phyloP scores from a whole-genome alignment of 768 basidiomycete species.

The Hygrocybe punicea region DNA sequence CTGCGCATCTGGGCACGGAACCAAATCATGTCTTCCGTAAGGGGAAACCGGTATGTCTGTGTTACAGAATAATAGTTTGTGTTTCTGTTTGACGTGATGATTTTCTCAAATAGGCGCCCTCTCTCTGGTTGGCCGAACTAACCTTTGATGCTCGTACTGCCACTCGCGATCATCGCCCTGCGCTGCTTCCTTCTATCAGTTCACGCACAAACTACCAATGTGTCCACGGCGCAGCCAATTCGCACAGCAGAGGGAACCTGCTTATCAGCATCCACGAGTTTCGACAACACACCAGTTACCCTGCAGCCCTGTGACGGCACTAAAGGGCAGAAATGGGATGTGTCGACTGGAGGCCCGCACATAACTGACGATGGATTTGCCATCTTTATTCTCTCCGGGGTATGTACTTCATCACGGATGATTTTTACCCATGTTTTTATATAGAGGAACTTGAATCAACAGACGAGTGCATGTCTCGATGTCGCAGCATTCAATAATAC shows the following conservation, averaged over 20 bases:
- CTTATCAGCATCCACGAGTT: not conserved
- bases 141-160: too few species aligned
- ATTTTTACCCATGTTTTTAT: too few species aligned
- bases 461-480: not conserved
- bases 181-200: not conserved
- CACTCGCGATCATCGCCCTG: not conserved
- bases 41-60: too few species aligned
- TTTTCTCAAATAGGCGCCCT: too few species aligned
- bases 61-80: too few species aligned
- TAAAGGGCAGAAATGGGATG: not conserved
- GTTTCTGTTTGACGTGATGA: too few species aligned
- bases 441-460: not conserved
- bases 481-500: not conserved
- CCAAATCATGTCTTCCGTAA: too few species aligned
- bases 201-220: not conserved
- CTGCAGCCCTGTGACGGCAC: not conserved
- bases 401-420: not conserved
- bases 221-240: not conserved
- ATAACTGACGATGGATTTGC: not conserved
- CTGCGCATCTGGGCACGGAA: too few species aligned
- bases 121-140: too few species aligned
- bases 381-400: conserved; percentile 1
- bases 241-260: not conserved
- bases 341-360: not conserved
- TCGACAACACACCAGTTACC: not conserved